Evolutionary conservation across 2,329 filamentous ascomycete species (phyloP), one percentile per base, ranked within the genome.

Genomic region (Pseudogymnoascus sp.): DNA sequence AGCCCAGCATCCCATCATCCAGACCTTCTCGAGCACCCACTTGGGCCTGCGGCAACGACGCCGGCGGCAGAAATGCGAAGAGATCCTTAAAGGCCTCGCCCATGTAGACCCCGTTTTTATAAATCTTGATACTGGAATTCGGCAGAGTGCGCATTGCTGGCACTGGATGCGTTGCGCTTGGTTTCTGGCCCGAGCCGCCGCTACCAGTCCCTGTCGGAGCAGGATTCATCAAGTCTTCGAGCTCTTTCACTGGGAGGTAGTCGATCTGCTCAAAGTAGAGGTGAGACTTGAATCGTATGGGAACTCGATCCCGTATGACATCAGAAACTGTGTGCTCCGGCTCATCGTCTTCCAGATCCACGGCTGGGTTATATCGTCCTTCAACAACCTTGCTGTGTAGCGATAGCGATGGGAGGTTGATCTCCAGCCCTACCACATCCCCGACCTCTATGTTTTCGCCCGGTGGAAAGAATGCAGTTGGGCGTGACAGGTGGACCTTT

Each of bases 181-280:
- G 90, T 10, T 81, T 71, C 59, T 87, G 84, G 0, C 80, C 78
- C 18, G 83, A 81, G 62, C 76, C 74, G 60, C 72, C 66, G 45
- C 76, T 72, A 21, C 71, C 71, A 37, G 73, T 74, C 36, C 77
- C 74, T 61, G 78, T 72, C 2, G 85, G 81, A 12, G 85, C 83
- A 1, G 86, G 86, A 71, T 90, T 90, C 80, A 92, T 87, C 18
- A 89, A 78, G 70, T 96, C 90, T 70, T 97, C 93, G 42, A 97
- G 85, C 68, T 96, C 89, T 73, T 96, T 96, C 10, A 88, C 89
- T 0, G 90, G 81, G 69, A 93, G 90, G 74, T 96, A 96, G 73
- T 96, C 92, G 67, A 92, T 89, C 73, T 91, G 89, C 76, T 97
- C 93, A 75, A 96, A 97, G 77, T 96, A 96, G 62, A 93, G 89